These are phyloP conservation scores for Suillus discolor DNA, from an alignment of 768 basidiomycete genomes.

Conservation along the genomic window DNA sequence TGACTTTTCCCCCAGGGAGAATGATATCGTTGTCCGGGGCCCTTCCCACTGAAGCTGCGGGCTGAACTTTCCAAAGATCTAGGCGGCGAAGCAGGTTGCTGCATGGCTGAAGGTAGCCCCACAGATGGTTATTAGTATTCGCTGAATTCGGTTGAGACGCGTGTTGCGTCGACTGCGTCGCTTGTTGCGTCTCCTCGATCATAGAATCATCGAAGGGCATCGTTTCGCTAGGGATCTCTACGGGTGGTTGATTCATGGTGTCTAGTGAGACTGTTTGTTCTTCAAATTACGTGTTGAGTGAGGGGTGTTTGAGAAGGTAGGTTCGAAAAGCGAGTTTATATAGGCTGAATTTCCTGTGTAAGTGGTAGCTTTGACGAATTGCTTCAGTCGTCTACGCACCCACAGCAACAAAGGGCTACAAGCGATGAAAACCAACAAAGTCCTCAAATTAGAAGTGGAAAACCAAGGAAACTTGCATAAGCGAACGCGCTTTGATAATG, in stretches of 20 bases:
- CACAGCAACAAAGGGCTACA: constrained; percentile 23
- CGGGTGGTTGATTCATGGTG: constrained; percentile 7
- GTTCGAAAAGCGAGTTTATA: constrained; percentile 2
- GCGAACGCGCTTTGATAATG: constrained; percentile 11
- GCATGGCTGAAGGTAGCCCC: constrained; percentile 75
- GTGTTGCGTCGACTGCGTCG: constrained; percentile 42
- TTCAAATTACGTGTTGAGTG: background rate
- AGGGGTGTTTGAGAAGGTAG: background rate
- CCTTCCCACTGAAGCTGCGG: constrained; percentile 58
- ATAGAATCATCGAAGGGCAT: constrained; percentile 29
- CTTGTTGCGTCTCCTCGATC: constrained; percentile 40
- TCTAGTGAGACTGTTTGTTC: background rate
- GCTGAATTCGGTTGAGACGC: constrained; percentile 29
- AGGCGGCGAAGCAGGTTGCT: constrained; percentile 52
- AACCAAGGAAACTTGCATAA: constrained; percentile 10
- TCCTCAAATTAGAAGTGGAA: constrained; percentile 18
- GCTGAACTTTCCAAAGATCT: constrained; percentile 60
- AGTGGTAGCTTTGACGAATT: constrained; percentile 11
- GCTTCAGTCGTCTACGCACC: constrained; percentile 17
- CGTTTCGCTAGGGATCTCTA: constrained; percentile 20
- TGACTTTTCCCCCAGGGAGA: constrained; percentile 74
- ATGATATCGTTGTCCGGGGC: constrained; percentile 51
- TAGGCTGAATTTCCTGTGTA: constrained; percentile 2
- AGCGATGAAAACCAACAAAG: constrained; percentile 18
- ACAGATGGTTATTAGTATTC: constrained; percentile 45